Conservation (phyloP, 257 asterid genomes). For the Salvia hispanica region DNA sequence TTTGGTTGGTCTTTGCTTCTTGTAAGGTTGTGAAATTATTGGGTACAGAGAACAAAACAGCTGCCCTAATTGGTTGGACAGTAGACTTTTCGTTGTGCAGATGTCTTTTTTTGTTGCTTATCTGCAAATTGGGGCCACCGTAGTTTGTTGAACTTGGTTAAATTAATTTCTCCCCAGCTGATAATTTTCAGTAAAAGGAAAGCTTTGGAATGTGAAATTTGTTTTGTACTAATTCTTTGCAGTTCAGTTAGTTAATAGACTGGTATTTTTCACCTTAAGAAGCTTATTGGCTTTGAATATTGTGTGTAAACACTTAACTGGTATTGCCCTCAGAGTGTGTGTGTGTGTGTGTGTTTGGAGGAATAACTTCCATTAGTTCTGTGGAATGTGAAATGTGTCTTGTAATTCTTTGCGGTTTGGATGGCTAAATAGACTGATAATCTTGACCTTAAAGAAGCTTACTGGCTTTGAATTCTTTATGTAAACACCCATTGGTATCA, state of each 20-base stretch:
- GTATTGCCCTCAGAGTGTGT: too few relatives aligned
- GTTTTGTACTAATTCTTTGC: not conserved
- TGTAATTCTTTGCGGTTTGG: not conserved
- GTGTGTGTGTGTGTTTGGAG: not conserved
- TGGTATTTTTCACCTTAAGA: not conserved
- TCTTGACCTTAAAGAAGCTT: not conserved
- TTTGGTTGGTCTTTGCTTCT: not conserved
- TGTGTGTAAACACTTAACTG: not conserved
- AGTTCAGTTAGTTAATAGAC: not conserved
- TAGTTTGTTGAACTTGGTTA: not conserved
- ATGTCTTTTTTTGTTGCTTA: constrained; percentile 14
- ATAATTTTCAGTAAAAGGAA: constrained; percentile 12
- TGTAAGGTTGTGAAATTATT: constrained; percentile 1
- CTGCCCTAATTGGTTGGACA: constrained; percentile 25
- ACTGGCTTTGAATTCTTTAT: not conserved
- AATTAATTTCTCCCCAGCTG: not conserved
- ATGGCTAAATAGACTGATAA: not conserved
- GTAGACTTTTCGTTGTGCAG: not conserved
- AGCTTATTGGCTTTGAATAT: not conserved
- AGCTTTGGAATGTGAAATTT: not conserved
- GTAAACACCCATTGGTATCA: not conserved
- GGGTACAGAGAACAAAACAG: not conserved
- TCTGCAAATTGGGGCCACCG: constrained; percentile 8
- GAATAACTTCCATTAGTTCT: constrained; percentile 1
- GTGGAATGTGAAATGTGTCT: not conserved